Percentiles rank a stretch among this genome's conserved stretches.
These are phyloP conservation scores for Emericellopsis cladophorae DNA, from an alignment of 2,329 filamentous ascomycete genomes.

Conservation along the genomic window DNA sequence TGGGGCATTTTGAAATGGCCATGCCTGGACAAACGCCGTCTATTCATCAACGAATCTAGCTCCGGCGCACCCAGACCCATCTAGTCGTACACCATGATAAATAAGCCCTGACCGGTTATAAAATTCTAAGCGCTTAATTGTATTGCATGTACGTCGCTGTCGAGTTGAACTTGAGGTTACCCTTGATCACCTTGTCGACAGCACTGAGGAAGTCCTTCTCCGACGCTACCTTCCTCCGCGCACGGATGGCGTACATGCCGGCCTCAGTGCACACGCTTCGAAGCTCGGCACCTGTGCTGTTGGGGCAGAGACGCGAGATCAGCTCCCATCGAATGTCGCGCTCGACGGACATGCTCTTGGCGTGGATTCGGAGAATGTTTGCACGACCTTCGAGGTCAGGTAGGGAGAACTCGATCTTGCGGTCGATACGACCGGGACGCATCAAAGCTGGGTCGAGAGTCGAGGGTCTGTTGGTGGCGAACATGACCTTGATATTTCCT, in stretches of 20 bases:
- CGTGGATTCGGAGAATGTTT: constrained; percentile 95
- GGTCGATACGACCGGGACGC: constrained; percentile 92
- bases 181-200: constrained; percentile 99
- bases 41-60: not conserved
- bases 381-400: constrained; percentile 94
- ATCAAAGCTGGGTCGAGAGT: constrained; percentile 95
- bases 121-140: constrained; percentile 49
- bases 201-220: constrained; percentile 98
- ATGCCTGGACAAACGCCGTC: not conserved
- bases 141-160: constrained; percentile 98
- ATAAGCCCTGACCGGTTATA: constrained; percentile 1
- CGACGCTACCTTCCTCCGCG: constrained; percentile 88
- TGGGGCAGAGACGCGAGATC: constrained; percentile 92
- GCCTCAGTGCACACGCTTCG: constrained; percentile 95
- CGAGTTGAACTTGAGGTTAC: constrained; percentile 98
- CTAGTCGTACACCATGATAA: constrained; percentile 19
- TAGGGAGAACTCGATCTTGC: constrained; percentile 97
- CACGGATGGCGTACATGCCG: constrained; percentile 95
- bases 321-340: constrained; percentile 98
- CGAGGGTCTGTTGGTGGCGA: constrained; percentile 91
- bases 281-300: constrained; percentile 91
- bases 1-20: too few species aligned
- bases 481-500: constrained; percentile 99
- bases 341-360: constrained; percentile 99
- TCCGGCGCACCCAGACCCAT: constrained; percentile 8